Percentiles rank a stretch among this genome's conserved stretches.
phyloP scores from a whole-genome alignment of 1,284 basidiomycete species.

The Polyporus tsugae region DNA sequence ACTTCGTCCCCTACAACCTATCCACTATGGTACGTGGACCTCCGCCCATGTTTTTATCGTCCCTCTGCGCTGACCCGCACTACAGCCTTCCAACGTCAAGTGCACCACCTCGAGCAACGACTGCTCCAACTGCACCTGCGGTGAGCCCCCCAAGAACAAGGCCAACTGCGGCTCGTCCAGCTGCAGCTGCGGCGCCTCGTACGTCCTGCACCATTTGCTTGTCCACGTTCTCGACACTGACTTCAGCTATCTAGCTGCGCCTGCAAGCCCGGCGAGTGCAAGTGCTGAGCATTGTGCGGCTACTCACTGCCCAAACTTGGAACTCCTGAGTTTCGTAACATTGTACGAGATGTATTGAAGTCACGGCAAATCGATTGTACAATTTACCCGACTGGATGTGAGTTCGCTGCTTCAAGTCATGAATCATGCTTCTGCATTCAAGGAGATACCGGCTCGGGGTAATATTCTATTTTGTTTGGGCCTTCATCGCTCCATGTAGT shows the following conservation, averaged over 20 bases:
- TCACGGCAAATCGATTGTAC: not conserved
- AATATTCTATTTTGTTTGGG: not conserved
- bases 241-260: conserved; percentile 16
- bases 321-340: conserved; percentile 7
- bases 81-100: conserved; percentile 34
- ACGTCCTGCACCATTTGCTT: not conserved
- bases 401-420: not conserved
- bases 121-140: conserved; percentile 43
- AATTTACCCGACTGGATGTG: not conserved
- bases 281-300: conserved; percentile 24
- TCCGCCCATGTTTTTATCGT: not conserved
- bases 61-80: not conserved
- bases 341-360: conserved; percentile 19
- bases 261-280: conserved; percentile 34
- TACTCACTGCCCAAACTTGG: not conserved
- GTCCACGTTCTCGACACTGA: not conserved
- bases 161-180: conserved; percentile 28
- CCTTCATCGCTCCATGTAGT: not conserved
- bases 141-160: conserved; percentile 39
- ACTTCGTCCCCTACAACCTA: not conserved
- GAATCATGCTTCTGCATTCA: not conserved
- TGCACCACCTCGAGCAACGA: conserved; percentile 36
- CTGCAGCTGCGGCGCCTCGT: conserved; percentile 29
- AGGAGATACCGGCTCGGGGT: not conserved
- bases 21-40: conserved; percentile 27